phyloP scores from a whole-genome alignment of 1,284 basidiomycete genomes.

The Rhodofomes roseus region DNA sequence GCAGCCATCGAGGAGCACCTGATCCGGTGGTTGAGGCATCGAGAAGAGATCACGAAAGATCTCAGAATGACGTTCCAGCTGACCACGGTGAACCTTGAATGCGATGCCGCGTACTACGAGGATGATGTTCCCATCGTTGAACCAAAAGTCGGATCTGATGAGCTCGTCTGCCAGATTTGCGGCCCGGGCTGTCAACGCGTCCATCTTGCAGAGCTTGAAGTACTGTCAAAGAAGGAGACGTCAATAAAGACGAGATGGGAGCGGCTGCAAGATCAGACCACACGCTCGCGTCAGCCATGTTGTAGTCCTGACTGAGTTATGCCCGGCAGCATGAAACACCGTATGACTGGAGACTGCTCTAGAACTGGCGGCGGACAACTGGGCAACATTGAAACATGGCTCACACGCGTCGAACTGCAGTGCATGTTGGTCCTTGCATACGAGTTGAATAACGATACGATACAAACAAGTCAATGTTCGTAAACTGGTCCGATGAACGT shows the following conservation, averaged over 20 bases:
- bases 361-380: not conserved
- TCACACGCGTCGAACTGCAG: not conserved
- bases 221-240: too few relatives aligned
- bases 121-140: slow-evolving; percentile 65
- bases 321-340: not conserved
- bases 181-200: not conserved
- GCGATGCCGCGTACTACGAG: slow-evolving; percentile 50
- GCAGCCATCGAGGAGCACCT: slow-evolving; percentile 35
- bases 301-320: not conserved
- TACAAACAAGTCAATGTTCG: not conserved
- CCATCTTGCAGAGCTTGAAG: not conserved
- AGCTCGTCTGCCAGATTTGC: slow-evolving; percentile 15
- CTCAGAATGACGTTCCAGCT: slow-evolving; percentile 68
- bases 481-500: too few relatives aligned
- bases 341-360: too few relatives aligned
- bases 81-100: slow-evolving; percentile 72
- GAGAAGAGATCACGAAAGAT: slow-evolving; percentile 62
- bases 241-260: too few relatives aligned
- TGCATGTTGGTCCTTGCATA: not conserved
- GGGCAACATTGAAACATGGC: not conserved
- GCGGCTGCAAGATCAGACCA: too few relatives aligned
- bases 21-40: slow-evolving; percentile 47
- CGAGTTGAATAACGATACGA: not conserved
- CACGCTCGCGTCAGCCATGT: slow-evolving; percentile 1
- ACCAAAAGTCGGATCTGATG: slow-evolving; percentile 60